A percentile compares a stretch with the other conserved stretches of the same genome.
phyloP scores from a whole-genome alignment of 306 rosid genomes.

The Lagenaria siceraria region DNA sequence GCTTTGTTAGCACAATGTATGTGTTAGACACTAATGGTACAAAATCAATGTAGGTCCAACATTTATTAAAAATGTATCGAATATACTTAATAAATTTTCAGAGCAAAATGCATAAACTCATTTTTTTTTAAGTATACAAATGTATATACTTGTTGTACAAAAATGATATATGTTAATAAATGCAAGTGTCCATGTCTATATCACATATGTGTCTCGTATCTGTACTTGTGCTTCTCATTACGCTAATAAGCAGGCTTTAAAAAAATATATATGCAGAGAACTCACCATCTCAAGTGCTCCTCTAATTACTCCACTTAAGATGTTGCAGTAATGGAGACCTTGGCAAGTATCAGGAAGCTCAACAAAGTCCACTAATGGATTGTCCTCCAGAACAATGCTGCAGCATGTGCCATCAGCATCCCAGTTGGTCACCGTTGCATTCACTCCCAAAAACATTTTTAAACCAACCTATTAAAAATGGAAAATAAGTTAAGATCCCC shows the following conservation, averaged over 20 bases:
- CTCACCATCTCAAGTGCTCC: slow-evolving; percentile 98
- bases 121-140: no score
- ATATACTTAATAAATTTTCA: no score
- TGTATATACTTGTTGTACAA: no score
- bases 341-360: slow-evolving; percentile 96
- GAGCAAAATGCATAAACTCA: no score
- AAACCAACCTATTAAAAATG: slow-evolving; percentile 57
- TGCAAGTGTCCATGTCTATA: no score
- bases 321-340: slow-evolving; percentile 90
- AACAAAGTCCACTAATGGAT: slow-evolving; percentile 93
- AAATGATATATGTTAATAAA: no score
- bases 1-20: neutral
- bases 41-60: neutral
- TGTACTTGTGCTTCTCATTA: no score
- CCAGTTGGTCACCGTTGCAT: slow-evolving; percentile 89
- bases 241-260: neutral
- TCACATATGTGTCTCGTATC: no score
- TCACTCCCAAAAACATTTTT: slow-evolving; percentile 90
- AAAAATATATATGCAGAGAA: neutral
- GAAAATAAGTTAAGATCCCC: neutral
- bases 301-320: slow-evolving; percentile 85
- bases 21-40: neutral
- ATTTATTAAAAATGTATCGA: neutral
- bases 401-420: slow-evolving; percentile 94
- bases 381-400: slow-evolving; percentile 87